These are phyloP conservation scores for Saturnispora ahearnii DNA, from an alignment of 805 yeast species.

Conservation along the genomic window DNA sequence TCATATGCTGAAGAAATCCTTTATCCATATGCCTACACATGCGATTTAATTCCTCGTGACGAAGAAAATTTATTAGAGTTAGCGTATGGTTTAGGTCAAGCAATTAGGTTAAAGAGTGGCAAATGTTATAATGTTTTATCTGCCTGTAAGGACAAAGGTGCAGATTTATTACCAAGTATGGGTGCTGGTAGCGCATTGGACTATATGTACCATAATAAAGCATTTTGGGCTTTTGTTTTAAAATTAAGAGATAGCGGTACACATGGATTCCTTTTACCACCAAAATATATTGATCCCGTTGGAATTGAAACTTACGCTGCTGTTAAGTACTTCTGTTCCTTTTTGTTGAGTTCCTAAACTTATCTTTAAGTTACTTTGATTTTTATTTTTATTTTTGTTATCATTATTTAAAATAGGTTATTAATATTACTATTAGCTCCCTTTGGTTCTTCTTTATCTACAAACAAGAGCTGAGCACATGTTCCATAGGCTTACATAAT, in stretches of 20 bases:
- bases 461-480: no score
- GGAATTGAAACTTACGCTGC: conserved; percentile 68
- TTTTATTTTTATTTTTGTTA: background rate
- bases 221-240: conserved; percentile 77
- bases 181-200: conserved; percentile 79
- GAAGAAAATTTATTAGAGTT: conserved; percentile 72
- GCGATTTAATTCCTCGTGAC: conserved; percentile 66
- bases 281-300: conserved; percentile 61
- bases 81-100: conserved; percentile 71
- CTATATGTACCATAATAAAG: conserved; percentile 74
- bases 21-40: conserved; percentile 76
- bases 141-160: conserved; percentile 73
- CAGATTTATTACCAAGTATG: conserved; percentile 61
- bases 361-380: background rate
- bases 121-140: conserved; percentile 59
- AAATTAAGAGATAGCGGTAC: conserved; percentile 75
- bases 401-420: background rate
- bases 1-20: conserved; percentile 79
- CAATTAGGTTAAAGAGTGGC: conserved; percentile 57
- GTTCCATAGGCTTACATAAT: no score
- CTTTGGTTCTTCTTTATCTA: no score
- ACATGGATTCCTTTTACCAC: conserved; percentile 75
- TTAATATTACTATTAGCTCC: no score
- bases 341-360: conserved; percentile 27
- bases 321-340: conserved; percentile 52